Evolutionary conservation across 2,329 filamentous ascomycete genomes (phyloP), one percentile per base, ranked within the genome.

Genomic region (Onygena corvina): DNA sequence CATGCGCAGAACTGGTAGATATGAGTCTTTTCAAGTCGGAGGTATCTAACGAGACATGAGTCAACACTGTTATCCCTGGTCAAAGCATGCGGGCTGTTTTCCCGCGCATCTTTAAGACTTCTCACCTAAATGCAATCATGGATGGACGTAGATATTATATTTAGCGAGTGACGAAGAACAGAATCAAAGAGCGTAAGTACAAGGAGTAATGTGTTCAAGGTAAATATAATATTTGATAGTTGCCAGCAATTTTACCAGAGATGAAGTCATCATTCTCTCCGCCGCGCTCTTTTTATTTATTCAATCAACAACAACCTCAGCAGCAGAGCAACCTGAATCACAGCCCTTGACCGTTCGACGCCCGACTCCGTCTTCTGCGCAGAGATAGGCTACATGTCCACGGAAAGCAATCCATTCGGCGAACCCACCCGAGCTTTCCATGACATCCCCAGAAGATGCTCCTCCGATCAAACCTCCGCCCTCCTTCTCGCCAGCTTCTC

Each of bases 381-480:
- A 25, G 16, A n/a, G 12, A 42, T 42, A 20, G 33, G 48, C 29
- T 42, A 40, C 25, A 47, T 48, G 42, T 52, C 50, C 49, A 49
- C 47, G 45, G 20, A 14, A 33, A 16, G 21, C 36, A 31, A 30
- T 20, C 48, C 6, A 18, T 33, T 25, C 20, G 25, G 30, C 45
- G 29, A 27, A 50, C 46, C 35, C 36, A 29, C 23, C 48, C 53
- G 56, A 59, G 62, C 59, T 64, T 65, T 78, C 74, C 71, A 86
- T 86, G 82, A 80, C 80, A 76, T 75, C 79, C 67, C 71, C 76
- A 63, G 71, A 76, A 64, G 72, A 83, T 79, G 79, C 73, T 71
- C 71, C 75, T 61, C 74, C 78, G 59, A 72, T 77, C 69, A 77
- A 82, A 67, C 79, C 81, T 64, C 76, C 83, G 67, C 79, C 81